A percentile compares a stretch with the other conserved stretches of the same genome.
These are phyloP conservation scores for Amniculicola lignicola DNA, from an alignment of 495 filamentous ascomycete species.

Conservation along the genomic window DNA sequence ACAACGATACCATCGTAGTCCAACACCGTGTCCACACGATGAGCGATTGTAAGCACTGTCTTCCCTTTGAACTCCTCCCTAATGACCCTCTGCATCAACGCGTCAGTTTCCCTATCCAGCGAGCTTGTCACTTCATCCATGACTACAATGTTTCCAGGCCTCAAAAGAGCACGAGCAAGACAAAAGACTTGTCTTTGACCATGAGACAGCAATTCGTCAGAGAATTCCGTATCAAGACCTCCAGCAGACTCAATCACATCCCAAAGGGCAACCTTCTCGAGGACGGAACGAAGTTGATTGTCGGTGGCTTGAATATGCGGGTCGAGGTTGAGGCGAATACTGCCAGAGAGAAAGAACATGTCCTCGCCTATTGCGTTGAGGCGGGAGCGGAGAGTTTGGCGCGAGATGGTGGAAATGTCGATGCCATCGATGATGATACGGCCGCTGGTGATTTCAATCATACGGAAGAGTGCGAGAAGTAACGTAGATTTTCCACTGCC, in stretches of 20 bases:
- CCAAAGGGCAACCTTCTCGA: constrained; percentile 28
- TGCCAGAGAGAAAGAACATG: constrained; percentile 38
- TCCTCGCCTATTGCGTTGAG: constrained; percentile 56
- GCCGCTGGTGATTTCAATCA: constrained; percentile 47
- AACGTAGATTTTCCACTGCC: constrained; percentile 55
- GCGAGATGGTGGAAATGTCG: constrained; percentile 50
- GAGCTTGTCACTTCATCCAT: constrained; percentile 37
- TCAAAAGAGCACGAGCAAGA: constrained; percentile 57
- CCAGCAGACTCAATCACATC: constrained; percentile 44
- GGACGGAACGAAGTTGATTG: constrained; percentile 14
- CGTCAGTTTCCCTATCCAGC: constrained; percentile 14
- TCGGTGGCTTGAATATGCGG: constrained; percentile 23
- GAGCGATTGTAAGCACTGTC: constrained; percentile 21
- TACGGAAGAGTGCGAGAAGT: constrained; percentile 51
- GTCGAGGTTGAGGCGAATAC: constrained; percentile 29
- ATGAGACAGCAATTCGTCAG: constrained; percentile 51
- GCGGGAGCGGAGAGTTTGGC: constrained; percentile 46
- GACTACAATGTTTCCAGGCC: constrained; percentile 22
- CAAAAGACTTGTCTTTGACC: constrained; percentile 64
- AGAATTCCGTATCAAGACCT: constrained; percentile 49
- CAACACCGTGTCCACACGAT: constrained; percentile 16
- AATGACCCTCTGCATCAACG: constrained; percentile 7
- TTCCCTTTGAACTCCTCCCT: constrained; percentile 6
- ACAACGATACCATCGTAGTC: background rate
- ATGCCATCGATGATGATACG: constrained; percentile 50